Percentiles rank a stretch among this genome's conserved stretches.
Conservation (phyloP, 768 basidiomycete genomes). For the Thelephora aurantiotincta region DNA sequence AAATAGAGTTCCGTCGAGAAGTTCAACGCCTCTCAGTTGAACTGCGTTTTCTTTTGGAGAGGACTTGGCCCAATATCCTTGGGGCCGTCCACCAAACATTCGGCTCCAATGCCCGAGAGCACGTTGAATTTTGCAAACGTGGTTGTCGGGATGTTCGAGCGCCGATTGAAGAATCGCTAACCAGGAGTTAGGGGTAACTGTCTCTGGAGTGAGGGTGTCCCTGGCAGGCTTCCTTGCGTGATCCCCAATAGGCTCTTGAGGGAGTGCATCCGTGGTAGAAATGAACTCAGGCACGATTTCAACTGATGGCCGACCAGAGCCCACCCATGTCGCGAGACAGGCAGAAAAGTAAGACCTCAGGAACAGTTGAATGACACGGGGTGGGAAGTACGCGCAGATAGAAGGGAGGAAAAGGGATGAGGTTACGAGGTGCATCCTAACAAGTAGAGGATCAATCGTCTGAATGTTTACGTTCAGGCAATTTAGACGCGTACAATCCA, state of each 20-base stretch:
- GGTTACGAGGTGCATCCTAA: conserved; percentile 53
- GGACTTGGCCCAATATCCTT: conserved; percentile 17
- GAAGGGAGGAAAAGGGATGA: conserved; percentile 49
- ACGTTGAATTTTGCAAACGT: conserved; percentile 35
- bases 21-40: conserved; percentile 31
- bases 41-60: conserved; percentile 2
- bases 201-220: conserved; percentile 19
- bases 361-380: conserved; percentile 31
- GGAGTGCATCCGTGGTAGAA: conserved; percentile 12
- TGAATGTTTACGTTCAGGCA: neutral
- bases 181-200: conserved; percentile 42
- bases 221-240: conserved; percentile 10
- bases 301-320: conserved; percentile 37
- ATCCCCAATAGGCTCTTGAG: conserved; percentile 6
- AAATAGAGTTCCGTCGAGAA: conserved; percentile 51
- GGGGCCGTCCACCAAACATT: conserved; percentile 27
- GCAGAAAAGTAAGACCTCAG: conserved; percentile 45
- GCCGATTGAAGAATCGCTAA: conserved; percentile 36
- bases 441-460: neutral
- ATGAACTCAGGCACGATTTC: conserved; percentile 34
- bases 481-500: conserved; percentile 30
- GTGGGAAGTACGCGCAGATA: conserved; percentile 20
- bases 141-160: conserved; percentile 45
- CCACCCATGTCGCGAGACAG: conserved; percentile 38
- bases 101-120: conserved; percentile 31